A percentile compares a stretch with the other conserved stretches of the same genome.
Evolutionary conservation across 2,329 filamentous ascomycete species (phyloP).

Genomic region (Microsporum audouinii): DNA sequence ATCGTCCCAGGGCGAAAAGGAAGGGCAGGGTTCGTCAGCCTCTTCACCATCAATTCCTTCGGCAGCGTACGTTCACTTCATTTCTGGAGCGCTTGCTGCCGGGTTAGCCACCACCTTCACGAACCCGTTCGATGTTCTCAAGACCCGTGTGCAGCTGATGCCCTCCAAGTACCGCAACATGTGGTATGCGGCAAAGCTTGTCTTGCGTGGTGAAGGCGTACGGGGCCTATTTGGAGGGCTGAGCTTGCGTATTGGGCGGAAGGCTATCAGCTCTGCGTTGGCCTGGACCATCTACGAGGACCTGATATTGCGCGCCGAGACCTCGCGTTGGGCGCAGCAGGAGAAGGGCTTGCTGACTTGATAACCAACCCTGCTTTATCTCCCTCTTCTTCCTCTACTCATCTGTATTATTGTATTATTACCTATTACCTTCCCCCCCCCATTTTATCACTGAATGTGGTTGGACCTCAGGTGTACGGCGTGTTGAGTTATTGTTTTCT

Average conservation of each 20-base stretch:
- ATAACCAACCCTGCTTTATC: neutral
- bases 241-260: slow-evolving; percentile 74
- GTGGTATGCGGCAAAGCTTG: slow-evolving; percentile 60
- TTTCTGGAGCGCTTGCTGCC: slow-evolving; percentile 68
- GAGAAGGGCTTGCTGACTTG: neutral
- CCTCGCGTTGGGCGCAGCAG: slow-evolving; percentile 7
- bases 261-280: slow-evolving; percentile 84
- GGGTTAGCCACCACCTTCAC: slow-evolving; percentile 76
- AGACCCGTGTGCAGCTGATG: slow-evolving; percentile 86
- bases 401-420: neutral
- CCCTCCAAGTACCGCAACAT: slow-evolving; percentile 74
- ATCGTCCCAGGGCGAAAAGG: neutral
- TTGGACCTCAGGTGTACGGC: neutral
- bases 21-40: neutral
- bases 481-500: neutral
- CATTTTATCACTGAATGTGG: neutral
- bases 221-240: slow-evolving; percentile 76
- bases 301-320: slow-evolving; percentile 62
- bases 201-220: slow-evolving; percentile 71
- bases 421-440: neutral
- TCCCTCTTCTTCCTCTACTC: neutral
- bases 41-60: slow-evolving; percentile 1
- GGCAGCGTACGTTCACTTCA: slow-evolving; percentile 66
- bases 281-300: slow-evolving; percentile 98
- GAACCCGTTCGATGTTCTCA: slow-evolving; percentile 94